phyloP scores from a whole-genome alignment of 768 basidiomycete genomes.

The Mycena belliarum region DNA sequence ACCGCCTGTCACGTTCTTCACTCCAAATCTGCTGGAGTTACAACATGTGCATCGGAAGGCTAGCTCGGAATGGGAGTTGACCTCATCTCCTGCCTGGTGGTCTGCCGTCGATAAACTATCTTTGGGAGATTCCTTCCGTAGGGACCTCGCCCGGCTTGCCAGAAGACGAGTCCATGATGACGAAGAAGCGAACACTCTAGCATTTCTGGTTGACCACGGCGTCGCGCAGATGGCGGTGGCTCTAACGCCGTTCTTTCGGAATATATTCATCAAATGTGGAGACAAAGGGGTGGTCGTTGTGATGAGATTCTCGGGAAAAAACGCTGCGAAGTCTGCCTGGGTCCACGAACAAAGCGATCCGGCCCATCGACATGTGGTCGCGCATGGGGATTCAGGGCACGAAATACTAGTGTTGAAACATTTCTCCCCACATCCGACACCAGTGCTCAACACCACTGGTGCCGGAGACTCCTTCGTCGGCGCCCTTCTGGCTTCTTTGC shows the following conservation, averaged over 20 bases:
- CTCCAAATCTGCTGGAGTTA: constrained; percentile 88
- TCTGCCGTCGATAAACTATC: constrained; percentile 58
- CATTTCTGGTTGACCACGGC: constrained; percentile 69
- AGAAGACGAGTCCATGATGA: constrained; percentile 43
- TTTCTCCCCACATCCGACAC: constrained; percentile 58
- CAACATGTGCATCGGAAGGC: constrained; percentile 50
- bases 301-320: constrained; percentile 51
- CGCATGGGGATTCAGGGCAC: constrained; percentile 42
- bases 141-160: constrained; percentile 63
- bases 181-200: constrained; percentile 41
- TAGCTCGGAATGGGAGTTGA: constrained; percentile 37
- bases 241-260: constrained; percentile 82
- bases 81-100: constrained; percentile 66
- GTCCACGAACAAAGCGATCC: constrained; percentile 46
- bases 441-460: constrained; percentile 77
- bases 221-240: constrained; percentile 79
- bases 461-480: constrained; percentile 93
- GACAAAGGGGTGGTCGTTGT: constrained; percentile 62
- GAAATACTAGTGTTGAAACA: constrained; percentile 69
- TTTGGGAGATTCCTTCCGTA: constrained; percentile 67
- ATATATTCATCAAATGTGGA: constrained; percentile 86
- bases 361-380: constrained; percentile 50
- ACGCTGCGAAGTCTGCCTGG: constrained; percentile 53
- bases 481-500: constrained; percentile 70
- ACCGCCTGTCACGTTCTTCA: constrained; percentile 66